Evolutionary conservation across 73 alveolate species (phyloP).

Genomic region (Paramecium caudatum): DNA sequence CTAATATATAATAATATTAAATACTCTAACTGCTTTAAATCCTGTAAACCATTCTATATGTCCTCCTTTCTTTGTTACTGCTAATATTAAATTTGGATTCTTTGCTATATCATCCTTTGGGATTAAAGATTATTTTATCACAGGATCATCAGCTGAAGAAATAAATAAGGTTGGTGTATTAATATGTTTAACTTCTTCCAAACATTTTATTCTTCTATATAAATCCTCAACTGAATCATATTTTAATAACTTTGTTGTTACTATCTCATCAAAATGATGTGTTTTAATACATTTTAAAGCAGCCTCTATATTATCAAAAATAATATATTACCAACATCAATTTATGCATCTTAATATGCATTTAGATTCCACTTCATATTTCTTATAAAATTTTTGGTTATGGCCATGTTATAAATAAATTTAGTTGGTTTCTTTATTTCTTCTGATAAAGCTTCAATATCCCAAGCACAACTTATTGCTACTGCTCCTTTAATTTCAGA

Average conservation of each 20-base stretch:
- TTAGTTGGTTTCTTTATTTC: constrained; percentile 31
- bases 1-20: background rate
- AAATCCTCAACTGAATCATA: background rate
- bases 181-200: constrained; percentile 3
- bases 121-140: background rate
- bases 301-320: background rate
- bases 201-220: background rate
- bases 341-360: background rate
- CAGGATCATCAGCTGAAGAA: constrained; percentile 19
- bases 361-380: constrained; percentile 60
- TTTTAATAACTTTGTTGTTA: background rate
- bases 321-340: constrained; percentile 26
- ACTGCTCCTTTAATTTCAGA: constrained; percentile 29
- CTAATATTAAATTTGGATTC: constrained; percentile 21
- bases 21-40: constrained; percentile 29
- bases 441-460: background rate
- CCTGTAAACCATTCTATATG: constrained; percentile 65
- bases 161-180: background rate
- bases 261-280: constrained; percentile 20
- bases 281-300: constrained; percentile 22
- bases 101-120: constrained; percentile 22
- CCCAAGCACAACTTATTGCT: constrained; percentile 43
- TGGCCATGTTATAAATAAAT: constrained; percentile 49
- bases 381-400: constrained; percentile 38
- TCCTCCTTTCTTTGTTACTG: constrained; percentile 43